Conservation (phyloP, 1,284 basidiomycete genomes). For the Hypsizygus ulmarius region DNA sequence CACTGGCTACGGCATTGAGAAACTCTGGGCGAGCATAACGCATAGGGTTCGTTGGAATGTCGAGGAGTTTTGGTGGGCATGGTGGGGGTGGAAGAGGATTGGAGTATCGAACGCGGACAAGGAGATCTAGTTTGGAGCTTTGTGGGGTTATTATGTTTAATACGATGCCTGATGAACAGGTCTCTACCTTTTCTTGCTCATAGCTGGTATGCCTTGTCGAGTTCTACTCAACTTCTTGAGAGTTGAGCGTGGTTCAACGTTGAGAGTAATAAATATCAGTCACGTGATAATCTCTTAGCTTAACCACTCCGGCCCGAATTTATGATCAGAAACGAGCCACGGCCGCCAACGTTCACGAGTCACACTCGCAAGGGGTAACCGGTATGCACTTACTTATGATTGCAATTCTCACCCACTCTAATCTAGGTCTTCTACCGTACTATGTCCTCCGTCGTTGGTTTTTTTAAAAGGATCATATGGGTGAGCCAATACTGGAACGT, state of each 20-base stretch:
- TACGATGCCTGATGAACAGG: not conserved
- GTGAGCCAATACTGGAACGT: not conserved
- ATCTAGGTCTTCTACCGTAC: not conserved
- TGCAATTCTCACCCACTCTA: not conserved
- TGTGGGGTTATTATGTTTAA: slow-evolving; percentile 4
- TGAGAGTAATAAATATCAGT: no score
- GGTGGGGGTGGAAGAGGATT: slow-evolving; percentile 93
- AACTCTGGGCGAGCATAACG: slow-evolving; percentile 87
- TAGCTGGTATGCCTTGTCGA: slow-evolving; percentile 5
- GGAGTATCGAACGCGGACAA: slow-evolving; percentile 88
- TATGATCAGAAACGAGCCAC: no score
- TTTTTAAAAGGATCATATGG: slow-evolving; percentile 17
- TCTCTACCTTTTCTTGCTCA: slow-evolving; percentile 25
- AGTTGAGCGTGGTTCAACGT: no score
- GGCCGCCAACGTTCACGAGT: no score
- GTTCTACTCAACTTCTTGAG: not conserved
- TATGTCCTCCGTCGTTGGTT: slow-evolving; percentile 19
- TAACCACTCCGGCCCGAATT: no score
- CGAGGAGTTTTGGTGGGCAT: slow-evolving; percentile 90
- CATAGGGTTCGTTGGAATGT: slow-evolving; percentile 81
- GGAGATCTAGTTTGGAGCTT: slow-evolving; percentile 75
- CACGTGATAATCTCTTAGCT: no score
- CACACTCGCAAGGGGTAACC: no score
- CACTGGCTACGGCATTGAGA: slow-evolving; percentile 75
- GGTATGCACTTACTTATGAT: no score